Conservation (phyloP, 441 rosid genomes). For the Populus hybrid region DNA sequence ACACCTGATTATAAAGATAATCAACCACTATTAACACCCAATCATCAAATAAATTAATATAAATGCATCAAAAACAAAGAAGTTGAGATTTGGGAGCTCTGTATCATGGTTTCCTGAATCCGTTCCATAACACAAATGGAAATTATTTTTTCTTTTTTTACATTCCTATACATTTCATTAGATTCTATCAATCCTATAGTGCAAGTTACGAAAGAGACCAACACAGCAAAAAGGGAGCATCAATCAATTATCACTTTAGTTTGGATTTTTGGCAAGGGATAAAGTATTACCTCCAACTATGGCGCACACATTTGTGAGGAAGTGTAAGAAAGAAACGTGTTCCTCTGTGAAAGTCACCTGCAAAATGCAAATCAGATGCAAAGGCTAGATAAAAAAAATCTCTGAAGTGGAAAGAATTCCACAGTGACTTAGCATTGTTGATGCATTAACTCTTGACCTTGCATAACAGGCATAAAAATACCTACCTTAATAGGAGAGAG, state of each 20-base stretch:
- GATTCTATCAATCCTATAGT: too few species aligned
- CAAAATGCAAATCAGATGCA: conserved; percentile 16
- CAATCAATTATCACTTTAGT: too few species aligned
- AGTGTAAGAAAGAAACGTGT: conserved; percentile 85
- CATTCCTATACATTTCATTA: too few species aligned
- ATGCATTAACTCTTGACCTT: background rate
- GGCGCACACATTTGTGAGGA: conserved; percentile 88
- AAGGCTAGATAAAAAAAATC: background rate
- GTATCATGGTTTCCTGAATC: too few species aligned
- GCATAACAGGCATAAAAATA: background rate
- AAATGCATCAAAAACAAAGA: background rate
- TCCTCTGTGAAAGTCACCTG: conserved; percentile 86
- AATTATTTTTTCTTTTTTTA: too few species aligned
- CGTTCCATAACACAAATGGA: too few species aligned
- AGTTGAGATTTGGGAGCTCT: too few species aligned
- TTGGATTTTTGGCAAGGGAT: background rate
- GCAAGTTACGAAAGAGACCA: too few species aligned
- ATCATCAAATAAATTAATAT: background rate
- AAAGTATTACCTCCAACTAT: conserved; percentile 70
- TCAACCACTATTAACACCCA: conserved; percentile 1
- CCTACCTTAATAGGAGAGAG: conserved; percentile 95
- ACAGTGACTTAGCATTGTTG: background rate
- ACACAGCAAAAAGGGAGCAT: background rate
- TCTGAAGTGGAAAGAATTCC: conserved; percentile 5
- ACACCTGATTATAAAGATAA: conserved; percentile 46